Conservation (phyloP, 768 basidiomycete genomes). For the Boletus patriciae region DNA sequence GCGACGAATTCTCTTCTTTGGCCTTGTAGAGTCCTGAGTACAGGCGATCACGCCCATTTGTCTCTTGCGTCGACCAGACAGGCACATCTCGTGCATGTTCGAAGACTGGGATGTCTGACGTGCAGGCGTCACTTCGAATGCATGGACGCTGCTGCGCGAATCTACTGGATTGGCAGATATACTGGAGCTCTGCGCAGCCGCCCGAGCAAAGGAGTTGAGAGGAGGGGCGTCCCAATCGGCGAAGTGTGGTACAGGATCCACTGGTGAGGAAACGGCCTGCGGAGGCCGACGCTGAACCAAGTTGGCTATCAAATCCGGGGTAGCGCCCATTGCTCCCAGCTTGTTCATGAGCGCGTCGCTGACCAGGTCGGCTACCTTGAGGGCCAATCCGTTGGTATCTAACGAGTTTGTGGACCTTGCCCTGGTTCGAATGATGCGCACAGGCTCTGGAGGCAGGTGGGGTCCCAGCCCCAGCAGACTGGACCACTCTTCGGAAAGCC, state of each 20-base stretch:
- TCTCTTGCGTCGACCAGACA: no score
- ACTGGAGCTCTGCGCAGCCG: not conserved
- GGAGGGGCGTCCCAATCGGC: no score
- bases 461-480: slow-evolving; percentile 8
- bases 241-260: no score
- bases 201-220: no score
- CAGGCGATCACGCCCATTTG: no score
- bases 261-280: not conserved
- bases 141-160: not conserved
- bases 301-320: not conserved
- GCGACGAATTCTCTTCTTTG: not conserved
- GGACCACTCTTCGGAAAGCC: slow-evolving; percentile 1
- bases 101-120: no score
- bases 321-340: not conserved
- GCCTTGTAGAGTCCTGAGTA: no score
- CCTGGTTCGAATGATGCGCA: not conserved
- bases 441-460: not conserved
- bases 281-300: no score
- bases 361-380: not conserved
- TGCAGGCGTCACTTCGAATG: not conserved
- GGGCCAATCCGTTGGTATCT: not conserved
- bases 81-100: no score
- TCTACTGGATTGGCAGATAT: not conserved
- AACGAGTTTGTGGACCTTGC: not conserved
- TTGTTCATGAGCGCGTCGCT: not conserved